These are phyloP conservation scores for Neoascochyta sp. DNA, from an alignment of 2,329 filamentous ascomycete species.

Conservation along the genomic window DNA sequence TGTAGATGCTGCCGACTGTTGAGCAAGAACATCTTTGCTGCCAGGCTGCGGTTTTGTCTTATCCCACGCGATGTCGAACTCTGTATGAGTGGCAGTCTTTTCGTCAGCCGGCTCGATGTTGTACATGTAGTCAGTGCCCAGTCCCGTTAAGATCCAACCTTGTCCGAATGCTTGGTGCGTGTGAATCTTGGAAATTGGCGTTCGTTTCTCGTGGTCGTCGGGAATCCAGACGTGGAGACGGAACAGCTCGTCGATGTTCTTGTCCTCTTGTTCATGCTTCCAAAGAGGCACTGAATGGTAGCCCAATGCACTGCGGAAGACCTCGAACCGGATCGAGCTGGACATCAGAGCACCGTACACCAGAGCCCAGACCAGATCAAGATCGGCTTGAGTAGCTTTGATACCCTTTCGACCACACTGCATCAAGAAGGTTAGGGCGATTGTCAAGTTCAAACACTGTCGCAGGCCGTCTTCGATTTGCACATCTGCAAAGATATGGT, in stretches of 20 bases:
- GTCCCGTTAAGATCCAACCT: conserved; percentile 39
- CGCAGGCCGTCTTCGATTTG: too few relatives aligned
- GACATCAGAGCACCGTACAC: conserved; percentile 2
- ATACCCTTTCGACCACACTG: conserved; percentile 1
- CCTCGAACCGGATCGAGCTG: conserved; percentile 2
- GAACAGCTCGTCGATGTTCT: conserved; percentile 35
- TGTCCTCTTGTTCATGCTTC: conserved; percentile 30
- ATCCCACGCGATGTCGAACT: conserved; percentile 28
- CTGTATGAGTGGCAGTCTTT: conserved; percentile 26
- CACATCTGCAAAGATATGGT: too few relatives aligned
- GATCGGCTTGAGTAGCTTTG: conserved; percentile 1
- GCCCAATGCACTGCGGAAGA: conserved; percentile 33
- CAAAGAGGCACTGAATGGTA: conserved; percentile 38
- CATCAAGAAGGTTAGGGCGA: conserved; percentile 4
- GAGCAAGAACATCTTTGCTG: conserved; percentile 24
- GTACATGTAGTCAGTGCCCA: conserved; percentile 32
- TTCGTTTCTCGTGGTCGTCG: too few relatives aligned
- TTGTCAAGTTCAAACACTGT: too few relatives aligned
- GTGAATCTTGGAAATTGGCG: conserved; percentile 27
- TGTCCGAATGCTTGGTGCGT: conserved; percentile 38
- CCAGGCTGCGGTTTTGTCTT: conserved; percentile 14
- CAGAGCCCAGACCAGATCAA: conserved; percentile 2
- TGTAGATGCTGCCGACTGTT: conserved; percentile 15
- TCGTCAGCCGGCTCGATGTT: conserved; percentile 15
- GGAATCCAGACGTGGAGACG: conserved; percentile 38